Percentiles rank a stretch among this genome's conserved stretches.
phyloP scores from a whole-genome alignment of 805 yeast species.

The Spathaspora arborariae region DNA sequence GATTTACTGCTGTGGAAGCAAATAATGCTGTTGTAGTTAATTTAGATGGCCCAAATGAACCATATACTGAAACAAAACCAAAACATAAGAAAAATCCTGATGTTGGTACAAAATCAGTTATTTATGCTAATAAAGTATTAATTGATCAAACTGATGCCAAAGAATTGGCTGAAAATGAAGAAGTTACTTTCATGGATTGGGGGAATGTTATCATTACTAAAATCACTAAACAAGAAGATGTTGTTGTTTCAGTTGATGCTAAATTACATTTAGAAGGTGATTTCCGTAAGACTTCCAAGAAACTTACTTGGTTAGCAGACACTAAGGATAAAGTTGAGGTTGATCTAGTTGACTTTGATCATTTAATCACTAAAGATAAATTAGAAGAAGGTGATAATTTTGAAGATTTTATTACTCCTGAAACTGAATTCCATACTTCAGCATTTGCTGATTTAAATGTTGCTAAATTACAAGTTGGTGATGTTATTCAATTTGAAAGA shows the following conservation, averaged over 20 bases:
- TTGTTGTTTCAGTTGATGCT: constrained; percentile 65
- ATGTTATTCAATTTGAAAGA: constrained; percentile 91
- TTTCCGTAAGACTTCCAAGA: constrained; percentile 93
- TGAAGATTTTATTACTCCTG: constrained; percentile 84
- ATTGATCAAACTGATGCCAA: constrained; percentile 83
- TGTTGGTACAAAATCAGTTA: constrained; percentile 79
- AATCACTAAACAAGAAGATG: constrained; percentile 51
- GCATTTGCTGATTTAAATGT: constrained; percentile 83
- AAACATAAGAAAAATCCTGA: constrained; percentile 94
- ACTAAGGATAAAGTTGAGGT: constrained; percentile 68
- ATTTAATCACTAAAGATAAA: constrained; percentile 90
- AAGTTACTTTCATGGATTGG: constrained; percentile 98
- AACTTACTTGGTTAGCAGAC: constrained; percentile 90
- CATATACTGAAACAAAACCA: constrained; percentile 69
- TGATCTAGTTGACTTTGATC: constrained; percentile 88
- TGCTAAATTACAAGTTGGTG: constrained; percentile 74
- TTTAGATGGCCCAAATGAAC: constrained; percentile 66
- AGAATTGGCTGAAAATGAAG: constrained; percentile 67
- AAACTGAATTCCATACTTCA: constrained; percentile 75
- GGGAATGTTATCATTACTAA: constrained; percentile 84
- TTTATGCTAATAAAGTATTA: constrained; percentile 58
- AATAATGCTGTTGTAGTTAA: constrained; percentile 66
- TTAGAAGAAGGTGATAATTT: constrained; percentile 91
- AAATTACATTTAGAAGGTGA: constrained; percentile 91
- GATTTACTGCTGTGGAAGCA: constrained; percentile 77